Evolutionary conservation across 1,284 basidiomycete genomes (phyloP).

Genomic region (Leccinum huronense): DNA sequence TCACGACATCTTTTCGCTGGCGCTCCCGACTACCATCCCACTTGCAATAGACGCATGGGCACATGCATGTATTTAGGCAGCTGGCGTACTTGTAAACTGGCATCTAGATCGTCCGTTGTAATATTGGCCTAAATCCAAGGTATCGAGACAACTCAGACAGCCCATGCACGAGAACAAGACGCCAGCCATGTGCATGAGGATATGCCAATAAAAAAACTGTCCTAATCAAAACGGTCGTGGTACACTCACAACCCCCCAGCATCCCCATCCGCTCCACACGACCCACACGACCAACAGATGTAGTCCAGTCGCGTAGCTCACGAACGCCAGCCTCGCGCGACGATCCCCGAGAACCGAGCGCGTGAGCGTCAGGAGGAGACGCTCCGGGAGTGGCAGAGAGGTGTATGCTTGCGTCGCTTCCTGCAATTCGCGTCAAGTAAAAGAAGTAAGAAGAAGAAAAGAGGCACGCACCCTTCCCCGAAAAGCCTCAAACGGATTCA

Average conservation of each 20-base stretch:
- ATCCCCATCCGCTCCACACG: constrained; percentile 64
- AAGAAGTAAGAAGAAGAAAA: not conserved
- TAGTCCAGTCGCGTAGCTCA: constrained; percentile 76
- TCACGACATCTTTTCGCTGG: not conserved
- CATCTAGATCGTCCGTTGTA: not conserved
- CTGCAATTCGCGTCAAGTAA: constrained; percentile 40
- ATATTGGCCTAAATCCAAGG: not conserved
- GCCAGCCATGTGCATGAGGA: not conserved
- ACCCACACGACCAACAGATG: constrained; percentile 82
- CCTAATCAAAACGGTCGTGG: constrained; percentile 21
- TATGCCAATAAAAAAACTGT: not conserved
- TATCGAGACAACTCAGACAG: not conserved
- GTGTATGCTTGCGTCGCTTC: constrained; percentile 92
- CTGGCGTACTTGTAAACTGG: not conserved
- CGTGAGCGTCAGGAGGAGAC: constrained; percentile 84
- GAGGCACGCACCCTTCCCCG: constrained; percentile 77
- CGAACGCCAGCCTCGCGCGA: constrained; percentile 77
- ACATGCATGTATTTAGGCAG: not conserved
- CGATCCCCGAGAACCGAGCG: constrained; percentile 86
- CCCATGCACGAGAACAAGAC: not conserved
- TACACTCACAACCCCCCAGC: constrained; percentile 26
- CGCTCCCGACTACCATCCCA: not conserved
- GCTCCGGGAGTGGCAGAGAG: constrained; percentile 88
- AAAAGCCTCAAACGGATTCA: constrained; percentile 98
- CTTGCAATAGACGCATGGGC: not conserved